Base-by-base conservation (phyloP, 768 basidiomycete species). In the Mrakia blollopis region DNA sequence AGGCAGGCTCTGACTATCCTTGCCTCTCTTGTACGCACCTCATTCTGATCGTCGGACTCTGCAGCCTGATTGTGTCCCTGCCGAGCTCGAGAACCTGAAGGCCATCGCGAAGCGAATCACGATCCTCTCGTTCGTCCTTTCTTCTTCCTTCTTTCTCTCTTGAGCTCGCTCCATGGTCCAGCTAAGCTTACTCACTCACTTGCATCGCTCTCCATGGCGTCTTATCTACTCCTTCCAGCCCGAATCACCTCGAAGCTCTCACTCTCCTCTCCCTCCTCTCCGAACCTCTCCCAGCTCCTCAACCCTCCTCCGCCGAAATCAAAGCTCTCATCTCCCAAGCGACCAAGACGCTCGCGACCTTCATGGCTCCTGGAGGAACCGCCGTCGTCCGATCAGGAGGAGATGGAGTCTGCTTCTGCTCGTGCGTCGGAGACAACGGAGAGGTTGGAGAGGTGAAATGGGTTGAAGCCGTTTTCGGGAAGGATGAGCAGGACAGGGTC, bases 241-340 rank as follows among this genome's bases (percentile, higher is more conserved):
- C 77, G 14, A 78, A 78, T 32, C 77, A 78, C 54, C 77, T 78
- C 35, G 77, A 78, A 44, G 77, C 77, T 4, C 67, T 78, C 41
- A 54, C 73, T 3, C 67, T 78, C 25, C 41, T 74, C 41, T 73
- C 63, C 67, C 30, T 78, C 30, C 30, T 30, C 30, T 73, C 77
- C 3, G 28, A 67, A 18, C 25, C n/a, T 18, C 32, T 41, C 62
- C 23, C 62, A 16, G 52, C 63, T 28, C 28, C 23, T 39, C 54
- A 37, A 35, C 35, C 30, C 25, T 14, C 25, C 50, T 0, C 41
- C 30, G 21, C 30, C 75, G 52, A 57, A 57, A 21, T 25, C 37
- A 44, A 39, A 23, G 21, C 35, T 8, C 65, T 68, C 65, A 68
- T 68, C 65, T 68, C 65, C 35, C 65, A 44, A 3, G 75, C 65